Base-by-base conservation (phyloP, 2,329 filamentous ascomycete genomes). In the Pyricularia grisea region DNA sequence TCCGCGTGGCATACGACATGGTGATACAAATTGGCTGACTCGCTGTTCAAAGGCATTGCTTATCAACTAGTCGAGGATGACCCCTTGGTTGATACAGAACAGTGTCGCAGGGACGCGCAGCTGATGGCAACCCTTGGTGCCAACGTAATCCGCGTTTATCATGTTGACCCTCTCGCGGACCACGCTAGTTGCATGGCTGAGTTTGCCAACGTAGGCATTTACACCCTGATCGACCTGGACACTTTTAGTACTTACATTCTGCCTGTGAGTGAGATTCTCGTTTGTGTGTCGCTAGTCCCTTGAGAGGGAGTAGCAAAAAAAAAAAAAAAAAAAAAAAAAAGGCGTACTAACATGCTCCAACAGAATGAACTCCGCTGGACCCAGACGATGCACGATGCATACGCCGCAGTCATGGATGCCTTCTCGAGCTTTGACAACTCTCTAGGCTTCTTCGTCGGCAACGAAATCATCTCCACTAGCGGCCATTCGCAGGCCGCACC, bases 141-240 rank as follows among this genome's bases (percentile, higher is more conserved):
- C 76, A 97, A 97, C 77, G 85, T 90, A 33, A 93, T 97, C 75
- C 92, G 93, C 69, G 91, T 95, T 70, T 97, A 97, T 79, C 92
- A 97, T 76, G 92, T 97, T 71, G 90, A 96, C 74, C 81, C 91
- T 1, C 77, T 79, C 2, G 87, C 81, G 36, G 82, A 94, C 76
- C 94, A 97, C 78, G 83, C 86, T 70, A 89, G 84, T 25, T 97
- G 93, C 81, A 96, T 97, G 92, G 83, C 83, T 68, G 89, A 88
- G 1, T 92, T 97, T 76, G 88, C 87, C 14, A 87, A 93, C 74
- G 90, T 88, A 61, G 92, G 92, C 69, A 94, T 97, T 77, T 96
- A 97, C 77, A 79, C 93, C 68, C 89, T 94, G 76, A 85, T 96
- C 67, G 93, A 97, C 78, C 84, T 97, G 70, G 94, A 93, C 75